Base-by-base conservation (phyloP, 768 basidiomycete genomes). In the Agaricus blazei region DNA sequence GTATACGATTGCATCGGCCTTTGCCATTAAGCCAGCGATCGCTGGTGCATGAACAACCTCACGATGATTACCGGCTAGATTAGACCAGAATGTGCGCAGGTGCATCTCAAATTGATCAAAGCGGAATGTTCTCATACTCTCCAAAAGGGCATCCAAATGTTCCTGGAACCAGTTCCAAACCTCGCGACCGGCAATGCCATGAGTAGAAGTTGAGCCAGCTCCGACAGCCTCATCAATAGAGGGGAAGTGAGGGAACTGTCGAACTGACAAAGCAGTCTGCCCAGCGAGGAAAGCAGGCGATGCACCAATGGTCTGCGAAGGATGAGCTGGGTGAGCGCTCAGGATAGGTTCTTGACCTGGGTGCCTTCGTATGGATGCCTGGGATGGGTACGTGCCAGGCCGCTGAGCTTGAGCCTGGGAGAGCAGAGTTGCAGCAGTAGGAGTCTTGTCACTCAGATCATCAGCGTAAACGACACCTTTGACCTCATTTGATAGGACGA, bases 161-260 rank as follows among this genome's bases (percentile, higher is more conserved):
- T 92, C 88, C 68, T 90, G 87, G 76, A 96, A 96, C 86, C 90
- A 91, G 29, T 77, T 80, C 93, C 93, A 96, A 5, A 92, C 88
- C 68, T 91, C 90, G 61, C 88, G 82, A 28, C 89, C 92, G 58
- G 86, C 85, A 23, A 90, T 78, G 52, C 84, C 81, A 62, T 93
- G 87, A 28, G 88, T 75, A 45, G 89, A 82, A n/a, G 85, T 81
- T 9, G 87, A 87, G 63, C 76, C 85, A 27, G 81, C 76, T 47
- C 85, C 87, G 38, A 92, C 80, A 23, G 90, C 90, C 70, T 93
- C 91, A 58, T 90, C 90, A 59, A 93, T 89, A 46, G 83, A 84
- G 2, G 92, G 92, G 71, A 93, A 94, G 61, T 87, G 83, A 0
- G 86, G 78, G 63, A 91, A 75, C 52, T 87, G 85, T 56, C 88